Evolutionary conservation across 2,329 filamentous ascomycete genomes (phyloP).

Genomic region (Teratosphaeriaceae sp.): DNA sequence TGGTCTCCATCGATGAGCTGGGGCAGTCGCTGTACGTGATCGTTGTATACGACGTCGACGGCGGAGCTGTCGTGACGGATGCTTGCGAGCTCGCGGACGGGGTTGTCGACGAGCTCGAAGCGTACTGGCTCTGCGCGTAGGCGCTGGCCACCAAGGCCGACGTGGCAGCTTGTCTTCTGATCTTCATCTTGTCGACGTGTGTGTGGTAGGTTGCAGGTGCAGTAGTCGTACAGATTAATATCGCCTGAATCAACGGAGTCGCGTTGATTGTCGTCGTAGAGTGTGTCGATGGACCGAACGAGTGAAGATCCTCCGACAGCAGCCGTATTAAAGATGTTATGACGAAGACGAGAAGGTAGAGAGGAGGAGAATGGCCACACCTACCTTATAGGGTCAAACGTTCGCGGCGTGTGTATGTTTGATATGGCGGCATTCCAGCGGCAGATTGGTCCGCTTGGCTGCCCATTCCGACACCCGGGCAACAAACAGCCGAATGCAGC

Average conservation of each 20-base stretch:
- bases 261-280: slow-evolving; percentile 1
- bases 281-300: slow-evolving; percentile 22
- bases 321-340: slow-evolving; percentile 15
- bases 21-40: slow-evolving; percentile 29
- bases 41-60: slow-evolving; percentile 24
- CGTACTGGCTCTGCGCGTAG: slow-evolving; percentile 18
- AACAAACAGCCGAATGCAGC: slow-evolving; percentile 25
- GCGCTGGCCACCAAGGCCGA: slow-evolving; percentile 19
- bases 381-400: slow-evolving; percentile 23
- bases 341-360: slow-evolving; percentile 14
- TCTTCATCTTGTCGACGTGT: slow-evolving; percentile 20
- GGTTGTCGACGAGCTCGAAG: slow-evolving; percentile 7
- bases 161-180: slow-evolving; percentile 16
- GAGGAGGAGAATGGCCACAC: slow-evolving; percentile 8
- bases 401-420: slow-evolving; percentile 21
- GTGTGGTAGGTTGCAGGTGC: slow-evolving; percentile 1
- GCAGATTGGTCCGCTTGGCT: slow-evolving; percentile 19
- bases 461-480: slow-evolving; percentile 21
- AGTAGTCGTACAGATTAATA: slow-evolving; percentile 7
- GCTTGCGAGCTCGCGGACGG: not conserved
- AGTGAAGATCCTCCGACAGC: slow-evolving; percentile 25
- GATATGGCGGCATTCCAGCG: slow-evolving; percentile 23
- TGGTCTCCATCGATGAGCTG: slow-evolving; percentile 20
- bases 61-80: slow-evolving; percentile 8
- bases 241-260: slow-evolving; percentile 2